Evolutionary conservation across 179 eudicot genomes (phyloP).

Genomic region (Camellia oleifera): DNA sequence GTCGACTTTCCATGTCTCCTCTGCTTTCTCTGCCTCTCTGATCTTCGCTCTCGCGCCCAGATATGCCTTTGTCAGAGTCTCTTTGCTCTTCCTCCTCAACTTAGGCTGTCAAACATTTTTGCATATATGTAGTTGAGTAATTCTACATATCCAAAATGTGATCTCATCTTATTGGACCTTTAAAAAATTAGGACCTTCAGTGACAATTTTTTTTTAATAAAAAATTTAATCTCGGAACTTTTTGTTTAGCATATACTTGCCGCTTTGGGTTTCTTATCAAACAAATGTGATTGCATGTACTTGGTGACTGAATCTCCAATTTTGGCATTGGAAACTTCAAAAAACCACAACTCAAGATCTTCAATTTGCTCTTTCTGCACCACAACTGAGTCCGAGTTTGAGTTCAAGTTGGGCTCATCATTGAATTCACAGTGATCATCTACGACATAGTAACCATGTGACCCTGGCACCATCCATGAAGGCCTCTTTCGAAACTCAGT

Average conservation of each 20-base stretch:
- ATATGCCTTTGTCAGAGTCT: conserved; percentile 62
- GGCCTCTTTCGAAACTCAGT: conserved; percentile 30
- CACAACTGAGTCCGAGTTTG: conserved; percentile 41
- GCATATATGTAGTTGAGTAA: too few species aligned
- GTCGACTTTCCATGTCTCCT: conserved; percentile 15
- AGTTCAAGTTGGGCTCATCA: conserved; percentile 5
- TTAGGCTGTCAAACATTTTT: conserved; percentile 23
- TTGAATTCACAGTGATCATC: conserved; percentile 32
- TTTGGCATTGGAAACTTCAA: conserved; percentile 44
- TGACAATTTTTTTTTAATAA: too few species aligned
- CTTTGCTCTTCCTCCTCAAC: conserved; percentile 50
- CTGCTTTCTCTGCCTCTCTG: conserved; percentile 29
- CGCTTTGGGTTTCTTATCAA: conserved; percentile 50
- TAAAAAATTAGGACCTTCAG: too few species aligned
- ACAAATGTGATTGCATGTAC: conserved; percentile 59
- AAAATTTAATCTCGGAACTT: too few species aligned
- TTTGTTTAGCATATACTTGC: conserved; percentile 5
- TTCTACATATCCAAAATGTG: too few species aligned
- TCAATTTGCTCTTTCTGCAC: conserved; percentile 64
- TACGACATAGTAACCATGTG: conserved; percentile 61
- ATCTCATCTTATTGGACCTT: too few species aligned
- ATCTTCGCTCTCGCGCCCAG: conserved; percentile 40
- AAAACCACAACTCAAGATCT: conserved; percentile 60
- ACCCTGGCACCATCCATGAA: conserved; percentile 60
- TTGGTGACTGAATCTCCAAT: conserved; percentile 39